phyloP scores from a whole-genome alignment of 225 moss, liverwort and hornwort genomes.

The Antitrichia curtipendula region DNA sequence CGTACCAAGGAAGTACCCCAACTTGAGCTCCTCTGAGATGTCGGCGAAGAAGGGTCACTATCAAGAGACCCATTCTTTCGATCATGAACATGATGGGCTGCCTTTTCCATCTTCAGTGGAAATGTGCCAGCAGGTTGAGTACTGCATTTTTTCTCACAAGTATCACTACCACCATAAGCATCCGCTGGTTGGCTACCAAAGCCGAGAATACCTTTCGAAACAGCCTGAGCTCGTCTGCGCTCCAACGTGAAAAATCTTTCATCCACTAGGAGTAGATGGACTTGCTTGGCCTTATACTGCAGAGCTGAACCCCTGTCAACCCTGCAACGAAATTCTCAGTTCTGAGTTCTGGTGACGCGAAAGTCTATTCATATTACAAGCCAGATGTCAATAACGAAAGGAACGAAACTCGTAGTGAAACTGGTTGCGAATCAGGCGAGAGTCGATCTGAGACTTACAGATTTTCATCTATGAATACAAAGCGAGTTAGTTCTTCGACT shows the following conservation, averaged over 20 bases:
- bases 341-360: neutral
- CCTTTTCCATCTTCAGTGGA: neutral
- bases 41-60: constrained; percentile 1
- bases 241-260: constrained; percentile 13
- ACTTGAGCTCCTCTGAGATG: neutral
- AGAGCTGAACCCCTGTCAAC: constrained; percentile 26
- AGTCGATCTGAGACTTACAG: constrained; percentile 5
- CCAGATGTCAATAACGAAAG: neutral
- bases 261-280: constrained; percentile 13
- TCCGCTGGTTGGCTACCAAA: constrained; percentile 24
- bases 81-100: neutral
- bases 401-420: neutral
- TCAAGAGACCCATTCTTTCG: neutral
- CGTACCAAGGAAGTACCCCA: constrained; percentile 11
- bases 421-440: neutral
- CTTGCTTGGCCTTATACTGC: constrained; percentile 29
- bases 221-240: constrained; percentile 24
- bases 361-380: neutral
- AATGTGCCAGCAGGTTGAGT: neutral
- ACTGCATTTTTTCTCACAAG: neutral
- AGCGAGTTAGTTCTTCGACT: constrained; percentile 30
- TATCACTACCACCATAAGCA: neutral
- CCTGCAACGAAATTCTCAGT: neutral
- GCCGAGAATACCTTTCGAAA: constrained; percentile 34
- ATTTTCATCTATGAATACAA: constrained; percentile 23